Base-by-base conservation (phyloP, 2,329 filamentous ascomycete species). In the Furcasterigmium furcatum region DNA sequence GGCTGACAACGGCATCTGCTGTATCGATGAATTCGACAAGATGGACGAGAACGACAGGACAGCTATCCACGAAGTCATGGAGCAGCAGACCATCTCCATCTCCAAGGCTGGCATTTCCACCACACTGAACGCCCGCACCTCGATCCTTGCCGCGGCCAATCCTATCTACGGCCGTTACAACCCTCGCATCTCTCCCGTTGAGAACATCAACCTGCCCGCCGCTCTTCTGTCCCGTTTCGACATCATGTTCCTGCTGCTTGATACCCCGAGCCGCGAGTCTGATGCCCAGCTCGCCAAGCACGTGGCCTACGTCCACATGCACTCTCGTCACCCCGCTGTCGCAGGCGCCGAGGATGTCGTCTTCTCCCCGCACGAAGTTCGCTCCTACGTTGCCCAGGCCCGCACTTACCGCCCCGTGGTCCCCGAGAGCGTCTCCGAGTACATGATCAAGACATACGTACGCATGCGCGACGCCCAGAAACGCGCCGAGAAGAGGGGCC, bases 171-270 rank as follows among this genome's bases (percentile, higher is more conserved):
- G 94, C 52, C 89, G 94, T 51, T 99, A 99, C 76, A 99, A 99
- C 71, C 94, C 94, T 46, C 89, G 91, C 52, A 87, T 99, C 57
- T 96, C 92, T 1, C 94, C 94, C 1, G 91, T 99, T 21, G 94
- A 99, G 67, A 99, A 99, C 68, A 99, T 99, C 71, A 99, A 99
- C 68, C 84, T 99, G 34, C 94, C 94, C n/a, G 94, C 94, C 16
- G 94, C 94, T 18, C 82, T 99, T 18, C 81, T 99, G 45, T 96
- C 92, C 48, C 89, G 94, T 80, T 99, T 99, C 69, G 94, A 99
- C 65, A 80, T 99, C 55, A 81, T 99, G 55, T 99, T 97, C 77
- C 77, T 99, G 39, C 91, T 99, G 58, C 86, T 99, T 48, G 94
- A 99, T 72, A 96, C 90, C 30, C 92, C 94, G 3, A 85, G 84